A percentile compares a stretch with the other conserved stretches of the same genome.
phyloP scores from a whole-genome alignment of 331 rosid species.

The Arachis monticola region DNA sequence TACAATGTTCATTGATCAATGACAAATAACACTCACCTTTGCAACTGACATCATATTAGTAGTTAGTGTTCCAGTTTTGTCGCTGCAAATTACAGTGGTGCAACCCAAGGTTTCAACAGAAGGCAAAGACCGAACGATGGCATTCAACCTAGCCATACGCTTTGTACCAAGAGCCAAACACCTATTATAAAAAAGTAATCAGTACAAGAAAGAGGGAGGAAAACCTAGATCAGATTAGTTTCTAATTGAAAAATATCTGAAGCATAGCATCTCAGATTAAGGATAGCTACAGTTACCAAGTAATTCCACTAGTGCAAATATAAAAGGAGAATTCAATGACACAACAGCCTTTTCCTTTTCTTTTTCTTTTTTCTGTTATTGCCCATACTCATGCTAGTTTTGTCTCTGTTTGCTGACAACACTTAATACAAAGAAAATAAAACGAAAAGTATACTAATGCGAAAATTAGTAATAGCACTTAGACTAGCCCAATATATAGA shows the following conservation, averaged over 20 bases:
- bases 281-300: not conserved
- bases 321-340: not conserved
- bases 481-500: too few species aligned
- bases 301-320: not conserved
- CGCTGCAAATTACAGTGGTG: conserved; percentile 98
- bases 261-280: conserved; percentile 20
- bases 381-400: not conserved
- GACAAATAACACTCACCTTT: conserved; percentile 59
- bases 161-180: conserved; percentile 99
- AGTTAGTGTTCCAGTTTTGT: conserved; percentile 97
- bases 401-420: not conserved
- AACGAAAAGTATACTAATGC: too few species aligned
- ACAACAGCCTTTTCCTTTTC: not conserved
- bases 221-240: conserved; percentile 4
- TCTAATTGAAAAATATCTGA: conserved; percentile 1
- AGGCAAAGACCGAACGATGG: conserved; percentile 94
- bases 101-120: conserved; percentile 98
- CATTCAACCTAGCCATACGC: conserved; percentile 97
- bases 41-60: conserved; percentile 98
- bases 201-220: conserved; percentile 7
- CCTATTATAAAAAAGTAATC: conserved; percentile 46
- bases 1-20: not conserved
- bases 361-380: not conserved
- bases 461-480: too few species aligned
- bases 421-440: too few species aligned